Evolutionary conservation across 75 land plant genomes (phyloP), one percentile per base, ranked within the genome.

Genomic region (Pseudotsuga menziesii): DNA sequence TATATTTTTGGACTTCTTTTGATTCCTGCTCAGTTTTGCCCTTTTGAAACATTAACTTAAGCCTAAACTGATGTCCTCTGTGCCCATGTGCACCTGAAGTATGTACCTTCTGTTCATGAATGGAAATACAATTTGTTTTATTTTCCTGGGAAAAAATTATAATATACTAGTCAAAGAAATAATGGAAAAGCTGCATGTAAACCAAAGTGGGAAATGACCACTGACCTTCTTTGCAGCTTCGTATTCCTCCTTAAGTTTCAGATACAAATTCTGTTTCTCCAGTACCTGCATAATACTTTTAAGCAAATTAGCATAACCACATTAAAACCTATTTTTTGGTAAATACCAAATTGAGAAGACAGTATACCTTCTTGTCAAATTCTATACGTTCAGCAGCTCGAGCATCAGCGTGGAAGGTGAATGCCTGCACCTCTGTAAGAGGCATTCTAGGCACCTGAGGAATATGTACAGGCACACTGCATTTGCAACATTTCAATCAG

Each of bases 321-420:
- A 64, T 19, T 35, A 19, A 16, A 48, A 35, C 39, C 23, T 41
- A 69, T 41, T 44, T 41, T 39, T 9, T 41, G 48, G 41, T 39
- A 41, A 69, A 69, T 20, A n/a, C 72, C 35, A 23, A 39, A 69
- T 19, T 5, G n/a, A 72, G 11, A 26, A 73, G 54, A 55, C 19
- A 23, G n/a, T n/a, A 14, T 57, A 94, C 99, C 92, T 92, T 90
- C 57, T 84, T 88, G 69, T 92, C 95, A 80, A 91, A 97, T 58
- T 94, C 95, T 36, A 88, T 82, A 81, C 99, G 92, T 64, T 97
- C 90, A 2, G 84, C 83, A 23, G 98, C 91, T 58, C 99, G 88
- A 64, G 81, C 73, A 64, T 92, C 95, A 0, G 89, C 87, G 70
- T 86, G 85, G 54, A 94, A 89, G 23, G 74, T 77, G 76, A 97